Evolutionary conservation across 1,139 yeast species (phyloP).

Genomic region (Dujonia santamariae): DNA sequence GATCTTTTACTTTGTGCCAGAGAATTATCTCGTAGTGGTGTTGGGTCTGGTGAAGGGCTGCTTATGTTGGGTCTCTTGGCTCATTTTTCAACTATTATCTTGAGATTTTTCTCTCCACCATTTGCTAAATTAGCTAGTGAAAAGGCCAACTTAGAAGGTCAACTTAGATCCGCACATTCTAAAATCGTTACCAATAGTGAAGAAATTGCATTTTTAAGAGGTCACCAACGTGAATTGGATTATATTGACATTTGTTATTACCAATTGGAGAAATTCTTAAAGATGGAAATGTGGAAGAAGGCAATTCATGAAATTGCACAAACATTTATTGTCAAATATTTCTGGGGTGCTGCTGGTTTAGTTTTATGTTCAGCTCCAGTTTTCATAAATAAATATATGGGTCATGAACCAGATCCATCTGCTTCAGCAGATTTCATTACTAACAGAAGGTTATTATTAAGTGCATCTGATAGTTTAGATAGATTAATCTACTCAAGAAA

Average conservation of each 20-base stretch:
- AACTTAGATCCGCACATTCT: slow-evolving; percentile 78
- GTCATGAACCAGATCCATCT: slow-evolving; percentile 46
- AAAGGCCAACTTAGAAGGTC: slow-evolving; percentile 81
- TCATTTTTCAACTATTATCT: slow-evolving; percentile 71
- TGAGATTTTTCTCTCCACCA: slow-evolving; percentile 82
- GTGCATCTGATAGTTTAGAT: slow-evolving; percentile 88
- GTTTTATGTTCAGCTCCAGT: slow-evolving; percentile 87
- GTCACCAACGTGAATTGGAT: slow-evolving; percentile 78
- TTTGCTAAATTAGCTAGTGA: slow-evolving; percentile 80
- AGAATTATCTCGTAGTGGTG: slow-evolving; percentile 72
- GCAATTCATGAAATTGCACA: slow-evolving; percentile 76
- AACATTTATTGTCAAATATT: slow-evolving; percentile 82
- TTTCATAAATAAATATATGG: slow-evolving; percentile 61
- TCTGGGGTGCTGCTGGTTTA: slow-evolving; percentile 95
- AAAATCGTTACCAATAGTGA: slow-evolving; percentile 77
- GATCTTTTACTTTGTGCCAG: slow-evolving; percentile 82
- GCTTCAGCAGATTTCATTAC: slow-evolving; percentile 80
- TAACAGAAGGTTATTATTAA: slow-evolving; percentile 79
- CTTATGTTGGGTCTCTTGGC: slow-evolving; percentile 77
- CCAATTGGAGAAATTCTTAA: slow-evolving; percentile 73
- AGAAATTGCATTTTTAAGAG: slow-evolving; percentile 83
- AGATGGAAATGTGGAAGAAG: slow-evolving; percentile 73
- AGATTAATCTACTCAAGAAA: slow-evolving; percentile 82
- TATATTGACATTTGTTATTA: slow-evolving; percentile 78
- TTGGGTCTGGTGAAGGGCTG: slow-evolving; percentile 83